These are phyloP conservation scores for Babesia gibsoni DNA, from an alignment of 169 alveolate species.

Conservation along the genomic window DNA sequence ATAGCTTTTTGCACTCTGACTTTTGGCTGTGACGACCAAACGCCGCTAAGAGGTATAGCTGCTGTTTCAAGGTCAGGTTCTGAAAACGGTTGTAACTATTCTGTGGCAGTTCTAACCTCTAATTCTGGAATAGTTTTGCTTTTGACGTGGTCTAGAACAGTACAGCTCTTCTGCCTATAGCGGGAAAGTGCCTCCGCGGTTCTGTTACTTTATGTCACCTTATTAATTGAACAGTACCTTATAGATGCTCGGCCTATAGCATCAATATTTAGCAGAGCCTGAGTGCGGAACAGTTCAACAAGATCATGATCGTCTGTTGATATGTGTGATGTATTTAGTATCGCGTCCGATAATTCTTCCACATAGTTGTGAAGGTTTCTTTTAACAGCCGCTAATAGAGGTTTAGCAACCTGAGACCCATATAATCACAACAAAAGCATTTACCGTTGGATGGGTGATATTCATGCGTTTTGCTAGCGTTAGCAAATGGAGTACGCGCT, in stretches of 20 bases:
- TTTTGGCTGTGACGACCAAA: not conserved
- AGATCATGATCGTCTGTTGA: not conserved
- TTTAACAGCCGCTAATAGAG: constrained; percentile 14
- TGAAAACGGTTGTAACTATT: not conserved
- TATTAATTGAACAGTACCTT: not conserved
- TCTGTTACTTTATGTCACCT: not conserved
- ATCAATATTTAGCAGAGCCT: constrained; percentile 3
- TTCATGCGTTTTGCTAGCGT: constrained; percentile 34
- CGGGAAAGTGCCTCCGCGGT: constrained; percentile 48
- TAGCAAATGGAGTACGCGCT: constrained; percentile 25
- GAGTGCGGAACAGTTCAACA: constrained; percentile 27
- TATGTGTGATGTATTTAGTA: constrained; percentile 18
- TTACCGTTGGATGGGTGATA: constrained; percentile 43
- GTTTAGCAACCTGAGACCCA: constrained; percentile 18
- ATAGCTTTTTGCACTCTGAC: not conserved
- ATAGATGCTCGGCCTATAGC: not conserved
- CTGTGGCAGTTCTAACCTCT: not conserved
- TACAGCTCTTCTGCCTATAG: constrained; percentile 6
- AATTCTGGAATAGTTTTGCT: not conserved
- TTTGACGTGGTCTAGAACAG: constrained; percentile 15
- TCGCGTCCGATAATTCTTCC: constrained; percentile 29
- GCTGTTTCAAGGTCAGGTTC: constrained; percentile 4
- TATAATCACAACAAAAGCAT: not conserved
- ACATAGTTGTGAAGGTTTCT: constrained; percentile 35
- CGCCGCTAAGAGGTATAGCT: constrained; percentile 6